phyloP scores from a whole-genome alignment of 176 grass and related monocot genomes.

The Neostapfia colusana region DNA sequence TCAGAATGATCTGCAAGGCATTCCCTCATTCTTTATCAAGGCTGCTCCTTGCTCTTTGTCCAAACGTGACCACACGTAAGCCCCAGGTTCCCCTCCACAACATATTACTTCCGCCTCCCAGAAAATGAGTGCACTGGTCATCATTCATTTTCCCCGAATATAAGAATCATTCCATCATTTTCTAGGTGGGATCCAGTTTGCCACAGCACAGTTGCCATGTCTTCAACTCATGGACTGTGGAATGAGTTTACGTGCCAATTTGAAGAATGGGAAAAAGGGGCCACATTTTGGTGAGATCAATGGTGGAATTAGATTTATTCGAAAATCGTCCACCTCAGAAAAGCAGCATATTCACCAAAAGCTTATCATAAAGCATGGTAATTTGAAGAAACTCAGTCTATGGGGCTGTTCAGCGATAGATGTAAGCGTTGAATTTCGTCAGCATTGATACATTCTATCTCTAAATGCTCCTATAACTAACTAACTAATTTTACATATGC shows the following conservation, averaged over 20 bases:
- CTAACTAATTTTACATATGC: conserved; percentile 34
- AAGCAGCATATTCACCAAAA: conserved; percentile 58
- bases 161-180: conserved; percentile 26
- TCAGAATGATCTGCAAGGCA: conserved; percentile 86
- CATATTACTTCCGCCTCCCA: neutral
- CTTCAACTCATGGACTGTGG: conserved; percentile 94
- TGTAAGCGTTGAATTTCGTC: conserved; percentile 53
- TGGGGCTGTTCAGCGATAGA: conserved; percentile 95
- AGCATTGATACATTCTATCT: neutral
- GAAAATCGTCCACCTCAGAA: conserved; percentile 45
- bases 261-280: conserved; percentile 48
- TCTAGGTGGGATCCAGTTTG: conserved; percentile 86
- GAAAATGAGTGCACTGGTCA: conserved; percentile 13
- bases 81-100: neutral
- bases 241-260: conserved; percentile 68
- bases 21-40: conserved; percentile 72
- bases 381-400: conserved; percentile 90
- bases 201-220: conserved; percentile 71
- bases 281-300: conserved; percentile 46
- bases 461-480: conserved; percentile 1
- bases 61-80: conserved; percentile 83
- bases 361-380: conserved; percentile 82
- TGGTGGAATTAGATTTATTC: conserved; percentile 48
- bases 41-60: conserved; percentile 87
- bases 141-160: neutral